Percentiles rank a stretch among this genome's conserved stretches.
Conservation (phyloP, 1,284 basidiomycete genomes). For the Trichosporon asahii region DNA sequence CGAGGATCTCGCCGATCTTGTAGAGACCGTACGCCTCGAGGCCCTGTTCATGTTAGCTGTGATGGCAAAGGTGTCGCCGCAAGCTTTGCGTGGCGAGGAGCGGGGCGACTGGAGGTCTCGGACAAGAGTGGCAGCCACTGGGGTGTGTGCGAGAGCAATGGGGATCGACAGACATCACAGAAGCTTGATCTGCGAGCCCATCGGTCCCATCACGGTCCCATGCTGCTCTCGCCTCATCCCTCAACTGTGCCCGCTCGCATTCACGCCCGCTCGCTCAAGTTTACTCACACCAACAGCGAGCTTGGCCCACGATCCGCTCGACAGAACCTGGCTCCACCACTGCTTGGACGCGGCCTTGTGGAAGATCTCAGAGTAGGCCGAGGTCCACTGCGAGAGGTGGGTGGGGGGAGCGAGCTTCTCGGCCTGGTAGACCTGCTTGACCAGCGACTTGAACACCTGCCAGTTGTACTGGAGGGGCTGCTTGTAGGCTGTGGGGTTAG, state of each 20-base stretch:
- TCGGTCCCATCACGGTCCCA: too few species aligned
- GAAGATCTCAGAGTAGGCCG: constrained; percentile 73
- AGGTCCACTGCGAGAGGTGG: constrained; percentile 61
- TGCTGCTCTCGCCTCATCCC: too few species aligned
- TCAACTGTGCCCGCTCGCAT: background rate
- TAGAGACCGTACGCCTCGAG: constrained; percentile 59
- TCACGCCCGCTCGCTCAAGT: background rate
- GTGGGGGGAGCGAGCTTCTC: constrained; percentile 82
- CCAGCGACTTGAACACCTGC: constrained; percentile 73
- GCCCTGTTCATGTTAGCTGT: constrained; percentile 42
- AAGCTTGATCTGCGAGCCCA: too few species aligned
- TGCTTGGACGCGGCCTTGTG: constrained; percentile 61
- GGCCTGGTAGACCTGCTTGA: constrained; percentile 85
- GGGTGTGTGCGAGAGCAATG: too few species aligned
- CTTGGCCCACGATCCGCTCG: constrained; percentile 72
- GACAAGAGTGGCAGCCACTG: too few species aligned
- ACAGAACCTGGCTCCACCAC: constrained; percentile 68
- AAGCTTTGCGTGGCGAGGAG: too few species aligned
- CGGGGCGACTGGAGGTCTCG: too few species aligned
- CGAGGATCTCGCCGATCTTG: constrained; percentile 86
- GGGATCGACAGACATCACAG: too few species aligned
- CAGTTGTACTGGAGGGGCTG: constrained; percentile 80
- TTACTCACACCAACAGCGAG: constrained; percentile 79
- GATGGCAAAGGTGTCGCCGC: too few species aligned
- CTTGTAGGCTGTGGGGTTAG: constrained; percentile 63